Evolutionary conservation across 2,329 filamentous ascomycete species (phyloP).

Genomic region (Alternaria panax): DNA sequence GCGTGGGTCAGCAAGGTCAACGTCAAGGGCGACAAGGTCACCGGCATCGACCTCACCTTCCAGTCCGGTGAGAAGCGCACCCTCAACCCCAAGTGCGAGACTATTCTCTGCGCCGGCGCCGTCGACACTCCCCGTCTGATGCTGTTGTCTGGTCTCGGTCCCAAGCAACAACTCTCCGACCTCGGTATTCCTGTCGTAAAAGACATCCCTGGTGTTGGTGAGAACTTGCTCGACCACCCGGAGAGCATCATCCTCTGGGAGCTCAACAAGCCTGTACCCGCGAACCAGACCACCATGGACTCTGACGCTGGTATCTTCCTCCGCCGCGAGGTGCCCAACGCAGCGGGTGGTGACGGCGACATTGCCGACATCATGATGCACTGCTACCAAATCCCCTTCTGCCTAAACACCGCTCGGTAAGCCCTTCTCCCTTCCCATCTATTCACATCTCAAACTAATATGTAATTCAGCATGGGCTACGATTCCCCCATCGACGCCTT

Average conservation of each 20-base stretch:
- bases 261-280: conserved; percentile 77
- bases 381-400: conserved; percentile 95
- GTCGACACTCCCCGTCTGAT: conserved; percentile 79
- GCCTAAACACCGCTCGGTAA: conserved; percentile 77
- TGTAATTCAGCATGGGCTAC: conserved; percentile 67
- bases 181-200: conserved; percentile 63
- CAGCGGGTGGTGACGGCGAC: conserved; percentile 72
- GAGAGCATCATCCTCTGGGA: conserved; percentile 77
- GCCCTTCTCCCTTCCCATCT: conserved; percentile 1
- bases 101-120: conserved; percentile 79
- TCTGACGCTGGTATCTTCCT: conserved; percentile 90
- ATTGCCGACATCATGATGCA: conserved; percentile 94
- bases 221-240: conserved; percentile 71
- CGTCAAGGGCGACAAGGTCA: conserved; percentile 72
- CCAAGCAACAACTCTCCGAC: conserved; percentile 55
- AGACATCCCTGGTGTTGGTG: conserved; percentile 68
- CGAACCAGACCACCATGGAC: conserved; percentile 88
- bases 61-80: conserved; percentile 64
- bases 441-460: conserved; percentile 13
- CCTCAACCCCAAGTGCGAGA: conserved; percentile 73
- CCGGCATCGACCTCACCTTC: conserved; percentile 75
- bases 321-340: conserved; percentile 75
- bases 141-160: conserved; percentile 60
- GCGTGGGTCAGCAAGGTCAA: conserved; percentile 87
- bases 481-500: conserved; percentile 77